A percentile compares a stretch with the other conserved stretches of the same genome.
Evolutionary conservation across 306 rosid species (phyloP).

Genomic region (Dicorynia guianensis): DNA sequence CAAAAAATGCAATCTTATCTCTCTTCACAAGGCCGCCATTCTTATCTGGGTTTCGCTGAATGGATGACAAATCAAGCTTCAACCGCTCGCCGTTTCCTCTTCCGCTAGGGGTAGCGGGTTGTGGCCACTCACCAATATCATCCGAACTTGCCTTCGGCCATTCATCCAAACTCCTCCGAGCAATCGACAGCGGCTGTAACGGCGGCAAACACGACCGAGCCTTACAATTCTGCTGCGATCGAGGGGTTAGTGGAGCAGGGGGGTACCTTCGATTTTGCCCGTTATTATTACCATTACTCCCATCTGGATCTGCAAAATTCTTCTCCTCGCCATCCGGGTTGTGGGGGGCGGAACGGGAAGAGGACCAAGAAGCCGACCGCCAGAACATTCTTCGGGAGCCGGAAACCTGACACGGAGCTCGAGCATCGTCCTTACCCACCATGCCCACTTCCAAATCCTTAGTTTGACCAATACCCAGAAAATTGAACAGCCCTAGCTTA

Average conservation of each 20-base stretch:
- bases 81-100: conserved; percentile 84
- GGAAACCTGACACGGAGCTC: conserved; percentile 60
- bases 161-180: conserved; percentile 94
- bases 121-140: conserved; percentile 98
- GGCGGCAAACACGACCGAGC: conserved; percentile 90
- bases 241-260: conserved; percentile 85
- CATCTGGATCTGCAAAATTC: conserved; percentile 66
- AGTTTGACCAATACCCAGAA: conserved; percentile 24
- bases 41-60: conserved; percentile 81
- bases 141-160: conserved; percentile 98
- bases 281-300: conserved; percentile 39
- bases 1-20: conserved; percentile 97
- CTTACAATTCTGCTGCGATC: conserved; percentile 91
- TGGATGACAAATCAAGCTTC: conserved; percentile 93
- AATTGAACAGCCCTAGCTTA: conserved; percentile 35
- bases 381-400: conserved; percentile 75
- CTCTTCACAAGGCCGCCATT: conserved; percentile 93
- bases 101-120: conserved; percentile 92
- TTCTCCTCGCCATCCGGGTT: conserved; percentile 50
- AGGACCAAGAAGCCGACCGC: conserved; percentile 93
- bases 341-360: conserved; percentile 66
- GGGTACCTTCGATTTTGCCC: conserved; percentile 69
- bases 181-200: conserved; percentile 88
- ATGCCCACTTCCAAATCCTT: conserved; percentile 54
- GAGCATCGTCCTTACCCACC: conserved; percentile 87